Percentiles rank a stretch among this genome's conserved stretches.
phyloP scores from a whole-genome alignment of 371 early-diverging fungal species.

The Entomophthora muscae region DNA sequence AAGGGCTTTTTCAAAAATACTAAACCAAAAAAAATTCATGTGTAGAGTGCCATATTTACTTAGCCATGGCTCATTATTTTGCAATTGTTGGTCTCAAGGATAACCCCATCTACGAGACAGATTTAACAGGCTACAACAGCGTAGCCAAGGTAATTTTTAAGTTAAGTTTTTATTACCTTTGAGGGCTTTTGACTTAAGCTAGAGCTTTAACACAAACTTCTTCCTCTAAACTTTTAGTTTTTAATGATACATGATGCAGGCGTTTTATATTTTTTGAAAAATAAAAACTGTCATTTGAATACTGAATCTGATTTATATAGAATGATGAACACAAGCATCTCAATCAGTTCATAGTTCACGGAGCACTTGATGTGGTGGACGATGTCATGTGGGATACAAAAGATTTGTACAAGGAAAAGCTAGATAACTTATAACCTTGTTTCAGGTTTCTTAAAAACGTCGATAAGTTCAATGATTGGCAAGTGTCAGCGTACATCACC shows the following conservation, averaged over 20 bases:
- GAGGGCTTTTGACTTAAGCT: too few relatives aligned
- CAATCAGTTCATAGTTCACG: slow-evolving; percentile 89
- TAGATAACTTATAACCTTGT: background rate
- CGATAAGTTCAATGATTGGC: slow-evolving; percentile 87
- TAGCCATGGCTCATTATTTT: slow-evolving; percentile 50
- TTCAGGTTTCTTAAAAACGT: slow-evolving; percentile 79
- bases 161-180: background rate
- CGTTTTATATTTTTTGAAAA: too few relatives aligned
- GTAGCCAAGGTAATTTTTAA: background rate
- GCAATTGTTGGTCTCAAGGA: slow-evolving; percentile 85
- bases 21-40: too few relatives aligned
- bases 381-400: slow-evolving; percentile 75
- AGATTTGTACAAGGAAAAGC: slow-evolving; percentile 33
- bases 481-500: slow-evolving; percentile 79
- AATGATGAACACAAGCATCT: slow-evolving; percentile 75
- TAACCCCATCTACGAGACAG: slow-evolving; percentile 85
- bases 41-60: too few relatives aligned
- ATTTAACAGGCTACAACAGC: slow-evolving; percentile 27
- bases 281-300: too few relatives aligned
- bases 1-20: too few relatives aligned
- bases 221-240: too few relatives aligned
- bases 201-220: too few relatives aligned
- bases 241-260: too few relatives aligned
- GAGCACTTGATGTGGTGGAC: slow-evolving; percentile 89
- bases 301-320: slow-evolving; percentile 14